phyloP scores from a whole-genome alignment of 2,329 filamentous ascomycete species.

The Claviceps sp. region DNA sequence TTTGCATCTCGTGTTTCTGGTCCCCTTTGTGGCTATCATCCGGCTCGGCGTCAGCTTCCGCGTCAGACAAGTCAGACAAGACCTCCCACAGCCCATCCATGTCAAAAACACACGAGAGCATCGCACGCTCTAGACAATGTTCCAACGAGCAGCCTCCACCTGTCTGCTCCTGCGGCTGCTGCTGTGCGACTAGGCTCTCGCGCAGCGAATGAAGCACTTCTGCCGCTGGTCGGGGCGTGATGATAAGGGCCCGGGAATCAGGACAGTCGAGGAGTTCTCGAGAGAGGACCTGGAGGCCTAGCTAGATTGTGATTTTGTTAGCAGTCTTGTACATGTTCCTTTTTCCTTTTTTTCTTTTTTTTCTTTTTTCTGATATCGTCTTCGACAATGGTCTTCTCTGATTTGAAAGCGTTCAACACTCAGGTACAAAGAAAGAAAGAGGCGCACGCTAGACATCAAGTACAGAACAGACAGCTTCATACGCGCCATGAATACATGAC shows the following conservation, averaged over 20 bases:
- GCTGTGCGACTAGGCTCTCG: slow-evolving; percentile 24
- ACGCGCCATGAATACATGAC: too few species aligned
- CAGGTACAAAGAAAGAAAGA: too few species aligned
- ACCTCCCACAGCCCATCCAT: slow-evolving; percentile 45
- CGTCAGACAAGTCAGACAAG: slow-evolving; percentile 29
- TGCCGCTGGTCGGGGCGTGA: slow-evolving; percentile 33
- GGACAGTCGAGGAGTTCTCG: slow-evolving; percentile 20
- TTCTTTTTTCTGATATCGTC: too few species aligned
- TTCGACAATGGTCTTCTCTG: too few species aligned
- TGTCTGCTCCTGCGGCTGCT: slow-evolving; percentile 3
- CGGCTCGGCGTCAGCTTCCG: too few species aligned
- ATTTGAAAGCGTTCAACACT: too few species aligned
- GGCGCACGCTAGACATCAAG: too few species aligned
- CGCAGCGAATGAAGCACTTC: slow-evolving; percentile 28
- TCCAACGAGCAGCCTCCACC: slow-evolving; percentile 4
- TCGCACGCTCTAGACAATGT: slow-evolving; percentile 33
- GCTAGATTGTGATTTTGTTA: slow-evolving; percentile 12
- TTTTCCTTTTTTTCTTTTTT: background rate
- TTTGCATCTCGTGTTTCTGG: background rate
- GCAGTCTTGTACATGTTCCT: too few species aligned
- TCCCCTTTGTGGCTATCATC: slow-evolving; percentile 12
- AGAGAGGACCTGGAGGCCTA: slow-evolving; percentile 36
- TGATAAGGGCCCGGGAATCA: slow-evolving; percentile 23
- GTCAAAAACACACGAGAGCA: slow-evolving; percentile 45
- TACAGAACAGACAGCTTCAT: too few species aligned